phyloP scores from a whole-genome alignment of 1,284 basidiomycete genomes.

The Pulchroboletus neoregius region DNA sequence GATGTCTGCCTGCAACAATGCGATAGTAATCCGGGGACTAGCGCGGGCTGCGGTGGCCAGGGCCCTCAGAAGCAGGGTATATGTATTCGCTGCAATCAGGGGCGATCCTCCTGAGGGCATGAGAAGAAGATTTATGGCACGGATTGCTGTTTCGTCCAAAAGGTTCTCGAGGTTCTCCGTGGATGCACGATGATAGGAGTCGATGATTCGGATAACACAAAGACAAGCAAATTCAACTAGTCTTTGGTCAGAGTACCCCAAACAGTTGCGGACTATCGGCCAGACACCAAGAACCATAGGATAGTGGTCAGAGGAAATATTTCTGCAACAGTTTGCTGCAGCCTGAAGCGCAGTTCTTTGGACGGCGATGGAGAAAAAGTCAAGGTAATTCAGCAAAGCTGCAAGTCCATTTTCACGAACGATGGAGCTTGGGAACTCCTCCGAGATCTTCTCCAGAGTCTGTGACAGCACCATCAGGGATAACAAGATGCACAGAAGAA shows the following conservation, averaged over 20 bases:
- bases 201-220: constrained; percentile 88
- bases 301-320: constrained; percentile 83
- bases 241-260: constrained; percentile 87
- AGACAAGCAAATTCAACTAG: constrained; percentile 92
- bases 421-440: constrained; percentile 91
- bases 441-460: constrained; percentile 97
- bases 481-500: constrained; percentile 9
- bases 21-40: constrained; percentile 81
- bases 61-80: constrained; percentile 83
- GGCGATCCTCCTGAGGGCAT: constrained; percentile 85
- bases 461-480: constrained; percentile 36
- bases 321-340: constrained; percentile 92
- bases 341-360: constrained; percentile 95
- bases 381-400: constrained; percentile 88
- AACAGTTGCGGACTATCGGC: constrained; percentile 87
- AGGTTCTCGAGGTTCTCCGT: constrained; percentile 82
- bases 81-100: constrained; percentile 80
- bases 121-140: constrained; percentile 80
- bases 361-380: constrained; percentile 96
- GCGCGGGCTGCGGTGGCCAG: constrained; percentile 82
- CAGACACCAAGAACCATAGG: constrained; percentile 85
- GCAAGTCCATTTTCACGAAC: constrained; percentile 90
- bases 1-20: constrained; percentile 85
- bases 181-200: constrained; percentile 82
- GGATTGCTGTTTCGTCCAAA: constrained; percentile 78